phyloP scores from a whole-genome alignment of 345 rosid genomes.

The Erucastrum elatum region DNA sequence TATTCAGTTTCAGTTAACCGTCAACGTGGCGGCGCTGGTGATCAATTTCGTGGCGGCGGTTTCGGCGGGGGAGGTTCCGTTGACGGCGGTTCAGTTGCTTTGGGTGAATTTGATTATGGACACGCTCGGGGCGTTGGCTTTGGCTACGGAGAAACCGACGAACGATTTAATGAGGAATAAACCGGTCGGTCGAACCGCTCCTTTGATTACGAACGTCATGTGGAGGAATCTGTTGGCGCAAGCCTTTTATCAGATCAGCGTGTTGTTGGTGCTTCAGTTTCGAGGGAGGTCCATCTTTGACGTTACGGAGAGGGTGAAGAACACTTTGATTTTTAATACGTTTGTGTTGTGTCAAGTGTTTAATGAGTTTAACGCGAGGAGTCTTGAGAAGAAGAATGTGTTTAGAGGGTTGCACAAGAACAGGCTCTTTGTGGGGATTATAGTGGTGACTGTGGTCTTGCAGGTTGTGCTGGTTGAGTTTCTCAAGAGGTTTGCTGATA shows the following conservation, averaged over 20 bases:
- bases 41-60: slow-evolving; percentile 75
- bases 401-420: slow-evolving; percentile 63
- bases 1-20: slow-evolving; percentile 78
- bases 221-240: slow-evolving; percentile 78
- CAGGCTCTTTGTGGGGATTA: slow-evolving; percentile 61
- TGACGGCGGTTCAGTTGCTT: slow-evolving; percentile 66
- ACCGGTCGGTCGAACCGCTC: slow-evolving; percentile 62
- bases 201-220: slow-evolving; percentile 69
- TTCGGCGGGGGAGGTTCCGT: slow-evolving; percentile 67
- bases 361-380: slow-evolving; percentile 77
- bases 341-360: slow-evolving; percentile 78
- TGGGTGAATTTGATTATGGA: slow-evolving; percentile 87
- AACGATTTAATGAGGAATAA: slow-evolving; percentile 60
- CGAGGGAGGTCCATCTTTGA: slow-evolving; percentile 59
- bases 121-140: slow-evolving; percentile 73
- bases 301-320: slow-evolving; percentile 52
- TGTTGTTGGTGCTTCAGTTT: slow-evolving; percentile 68
- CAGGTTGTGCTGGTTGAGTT: slow-evolving; percentile 78
- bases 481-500: slow-evolving; percentile 66
- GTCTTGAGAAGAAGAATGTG: slow-evolving; percentile 72
- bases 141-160: slow-evolving; percentile 69
- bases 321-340: slow-evolving; percentile 67
- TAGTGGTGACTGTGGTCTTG: slow-evolving; percentile 52
- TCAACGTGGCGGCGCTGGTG: slow-evolving; percentile 62
- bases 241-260: slow-evolving; percentile 59